Evolutionary conservation across 2,329 filamentous ascomycete species (phyloP), one percentile per base, ranked within the genome.

Genomic region (Alternaria viburni): DNA sequence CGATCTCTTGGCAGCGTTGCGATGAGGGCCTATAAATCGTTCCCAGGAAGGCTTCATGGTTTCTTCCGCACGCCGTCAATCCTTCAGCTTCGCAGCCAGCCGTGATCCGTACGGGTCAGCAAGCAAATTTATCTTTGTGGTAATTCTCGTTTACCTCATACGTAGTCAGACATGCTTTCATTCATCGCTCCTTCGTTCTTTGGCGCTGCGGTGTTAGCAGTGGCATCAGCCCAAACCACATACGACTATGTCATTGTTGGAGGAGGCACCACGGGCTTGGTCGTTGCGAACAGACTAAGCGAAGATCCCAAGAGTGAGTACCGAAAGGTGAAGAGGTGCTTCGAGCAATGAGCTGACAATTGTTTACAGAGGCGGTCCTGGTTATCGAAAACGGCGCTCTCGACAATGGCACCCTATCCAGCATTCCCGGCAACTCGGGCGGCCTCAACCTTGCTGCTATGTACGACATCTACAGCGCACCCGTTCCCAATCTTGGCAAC

Each of bases 241-340:
- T 71, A 69, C 47, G 73, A 75, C 41, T 75, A 70, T 55, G 57
- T 76, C 12, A 66, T 75, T 44, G 60, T 74, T 13, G 73, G 73
- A n/a, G 73, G 68, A 23, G 71, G 71, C 7, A 64, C 66, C 15
- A 63, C 65, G 7, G 71, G 71, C 10, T 51, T 72, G 5, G 64
- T 67, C 3, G 61, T 74, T 41, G 71, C 71, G 15, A 66, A 71
- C 15, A 57, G 72, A 15, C 50, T 75, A 6, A 65, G 65, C 32
- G 66, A 73, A 54, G 60, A 71, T 25, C 57, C 43, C 13, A 58
- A 36, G 17, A 64, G 61, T 62, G 60, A 54, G 63, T 49, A 51
- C 3, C 8, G 5, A 6, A 0, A 5, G 12, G 6, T 15, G 1
- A 0, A 15, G 10, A 36, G 8, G 6, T 30, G 49, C 28, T 30